Conservation (phyloP, 495 filamentous ascomycete species). For the Podospora australis region DNA sequence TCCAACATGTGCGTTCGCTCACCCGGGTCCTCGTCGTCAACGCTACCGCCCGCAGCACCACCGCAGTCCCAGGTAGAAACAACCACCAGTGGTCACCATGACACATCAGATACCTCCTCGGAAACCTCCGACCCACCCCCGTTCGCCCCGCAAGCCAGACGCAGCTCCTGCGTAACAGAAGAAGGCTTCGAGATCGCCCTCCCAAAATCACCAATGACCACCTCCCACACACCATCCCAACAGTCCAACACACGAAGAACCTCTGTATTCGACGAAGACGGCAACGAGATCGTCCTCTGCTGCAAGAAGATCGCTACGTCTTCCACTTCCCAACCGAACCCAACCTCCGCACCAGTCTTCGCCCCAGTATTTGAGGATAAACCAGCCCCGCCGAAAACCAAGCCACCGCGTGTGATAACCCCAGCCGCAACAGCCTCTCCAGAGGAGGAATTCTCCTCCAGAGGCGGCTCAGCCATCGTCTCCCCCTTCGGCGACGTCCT, state of each 20-base stretch:
- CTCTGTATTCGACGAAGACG: slow-evolving; percentile 40
- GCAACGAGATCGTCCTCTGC: slow-evolving; percentile 41
- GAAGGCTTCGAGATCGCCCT: slow-evolving; percentile 38
- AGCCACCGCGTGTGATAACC: too few species aligned
- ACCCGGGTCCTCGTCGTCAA: too few species aligned
- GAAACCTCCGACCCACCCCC: background rate
- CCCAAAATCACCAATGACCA: slow-evolving; percentile 30
- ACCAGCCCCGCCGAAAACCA: too few species aligned
- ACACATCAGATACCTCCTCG: background rate
- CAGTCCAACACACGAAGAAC: slow-evolving; percentile 5
- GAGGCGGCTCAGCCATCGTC: slow-evolving; percentile 79
- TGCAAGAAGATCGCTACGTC: background rate
- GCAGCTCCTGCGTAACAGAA: slow-evolving; percentile 28
- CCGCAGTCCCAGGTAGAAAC: background rate
- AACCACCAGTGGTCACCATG: background rate
- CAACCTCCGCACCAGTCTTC: background rate
- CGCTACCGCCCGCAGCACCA: background rate
- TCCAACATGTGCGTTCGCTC: slow-evolving; percentile 71
- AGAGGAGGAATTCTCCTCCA: slow-evolving; percentile 45
- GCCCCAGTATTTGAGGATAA: too few species aligned
- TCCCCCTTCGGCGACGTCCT: slow-evolving; percentile 72
- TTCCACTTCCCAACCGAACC: background rate
- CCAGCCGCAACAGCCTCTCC: background rate
- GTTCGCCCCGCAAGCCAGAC: slow-evolving; percentile 5
- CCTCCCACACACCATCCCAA: background rate